Percentiles rank a stretch among this genome's conserved stretches.
These are phyloP conservation scores for Candida golubevii DNA, from an alignment of 805 yeast genomes.

Conservation along the genomic window DNA sequence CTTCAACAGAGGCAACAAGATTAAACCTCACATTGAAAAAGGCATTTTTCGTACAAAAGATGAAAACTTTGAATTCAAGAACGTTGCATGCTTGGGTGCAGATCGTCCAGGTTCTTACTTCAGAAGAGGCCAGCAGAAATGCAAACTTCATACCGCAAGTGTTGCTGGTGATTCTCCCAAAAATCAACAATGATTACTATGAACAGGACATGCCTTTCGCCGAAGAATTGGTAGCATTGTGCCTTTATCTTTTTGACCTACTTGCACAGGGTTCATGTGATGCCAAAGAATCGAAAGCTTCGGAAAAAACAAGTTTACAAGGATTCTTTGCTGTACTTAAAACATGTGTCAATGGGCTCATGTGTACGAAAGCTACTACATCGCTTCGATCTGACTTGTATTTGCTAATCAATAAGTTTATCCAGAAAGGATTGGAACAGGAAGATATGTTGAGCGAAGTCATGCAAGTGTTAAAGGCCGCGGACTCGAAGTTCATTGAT, in stretches of 20 bases:
- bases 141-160: conserved; percentile 69
- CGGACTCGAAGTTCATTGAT: conserved; percentile 57
- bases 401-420: conserved; percentile 61
- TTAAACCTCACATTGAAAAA: conserved; percentile 41
- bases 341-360: conserved; percentile 69
- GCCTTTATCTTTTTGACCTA: conserved; percentile 63
- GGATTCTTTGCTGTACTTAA: conserved; percentile 67
- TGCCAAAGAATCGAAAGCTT: conserved; percentile 5
- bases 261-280: conserved; percentile 29
- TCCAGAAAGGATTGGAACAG: conserved; percentile 47
- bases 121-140: conserved; percentile 41
- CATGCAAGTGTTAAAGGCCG: conserved; percentile 51
- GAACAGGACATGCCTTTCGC: conserved; percentile 63
- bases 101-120: conserved; percentile 66
- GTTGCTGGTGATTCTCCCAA: conserved; percentile 72
- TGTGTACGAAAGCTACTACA: conserved; percentile 64
- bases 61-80: conserved; percentile 50
- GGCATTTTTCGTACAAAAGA: conserved; percentile 42
- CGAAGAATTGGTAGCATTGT: conserved; percentile 70
- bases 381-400: conserved; percentile 75
- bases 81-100: conserved; percentile 82
- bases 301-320: conserved; percentile 24
- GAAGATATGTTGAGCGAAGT: conserved; percentile 43
- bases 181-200: conserved; percentile 62
- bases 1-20: conserved; percentile 23